A percentile compares a stretch with the other conserved stretches of the same genome.
These are phyloP conservation scores for Cercospora berteroae DNA, from an alignment of 2,329 filamentous ascomycete species.

Conservation along the genomic window DNA sequence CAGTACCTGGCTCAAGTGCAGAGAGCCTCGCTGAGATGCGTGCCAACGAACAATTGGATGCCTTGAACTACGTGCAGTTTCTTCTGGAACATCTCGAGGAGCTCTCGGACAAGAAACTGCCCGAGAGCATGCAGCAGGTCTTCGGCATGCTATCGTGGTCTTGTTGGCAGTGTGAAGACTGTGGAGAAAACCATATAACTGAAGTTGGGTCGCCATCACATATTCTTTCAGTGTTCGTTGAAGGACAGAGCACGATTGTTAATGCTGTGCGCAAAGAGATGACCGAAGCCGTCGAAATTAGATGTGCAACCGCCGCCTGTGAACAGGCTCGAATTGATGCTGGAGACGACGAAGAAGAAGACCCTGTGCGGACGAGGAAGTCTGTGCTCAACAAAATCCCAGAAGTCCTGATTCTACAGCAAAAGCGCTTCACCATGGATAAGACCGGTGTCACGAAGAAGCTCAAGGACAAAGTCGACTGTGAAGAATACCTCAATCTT, in stretches of 20 bases:
- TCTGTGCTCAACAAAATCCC: neutral
- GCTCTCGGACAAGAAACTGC: neutral
- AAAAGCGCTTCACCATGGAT: neutral
- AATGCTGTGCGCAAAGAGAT: neutral
- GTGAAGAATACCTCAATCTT: neutral
- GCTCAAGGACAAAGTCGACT: too few relatives aligned
- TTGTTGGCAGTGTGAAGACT: neutral
- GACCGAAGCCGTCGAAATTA: neutral
- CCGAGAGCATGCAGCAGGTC: neutral
- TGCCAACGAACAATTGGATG: neutral
- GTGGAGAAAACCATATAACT: neutral
- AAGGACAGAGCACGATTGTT: neutral
- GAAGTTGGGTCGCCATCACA: too few relatives aligned
- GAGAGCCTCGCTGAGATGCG: neutral
- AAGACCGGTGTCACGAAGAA: too few relatives aligned
- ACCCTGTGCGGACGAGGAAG: too few relatives aligned
- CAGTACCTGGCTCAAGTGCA: neutral
- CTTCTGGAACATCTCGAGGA: neutral
- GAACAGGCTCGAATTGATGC: neutral
- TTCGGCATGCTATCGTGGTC: neutral
- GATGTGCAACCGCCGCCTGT: neutral
- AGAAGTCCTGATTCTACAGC: constrained; percentile 14
- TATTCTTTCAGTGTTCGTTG: too few relatives aligned
- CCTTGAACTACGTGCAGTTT: neutral
- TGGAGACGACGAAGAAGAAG: neutral